A percentile compares a stretch with the other conserved stretches of the same genome.
phyloP scores from a whole-genome alignment of 2,329 filamentous ascomycete species.

The Aspergillus quadricinctus region DNA sequence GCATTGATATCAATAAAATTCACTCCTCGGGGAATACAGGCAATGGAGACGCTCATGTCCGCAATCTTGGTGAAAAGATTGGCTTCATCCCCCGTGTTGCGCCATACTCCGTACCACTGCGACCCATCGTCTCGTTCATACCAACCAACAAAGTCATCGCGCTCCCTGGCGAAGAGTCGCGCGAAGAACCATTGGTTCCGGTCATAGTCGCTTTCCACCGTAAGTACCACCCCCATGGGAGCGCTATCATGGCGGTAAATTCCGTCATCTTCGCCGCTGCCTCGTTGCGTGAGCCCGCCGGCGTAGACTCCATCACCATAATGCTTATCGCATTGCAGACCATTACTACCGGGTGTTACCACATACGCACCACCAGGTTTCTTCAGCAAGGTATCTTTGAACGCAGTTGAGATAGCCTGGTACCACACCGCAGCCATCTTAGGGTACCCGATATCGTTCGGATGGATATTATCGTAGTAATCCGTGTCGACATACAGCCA shows the following conservation, averaged over 20 bases:
- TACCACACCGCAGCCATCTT: constrained; percentile 12
- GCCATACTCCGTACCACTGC: too few relatives aligned
- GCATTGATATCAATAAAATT: constrained; percentile 25
- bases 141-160: neutral
- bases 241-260: constrained; percentile 23
- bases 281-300: constrained; percentile 23
- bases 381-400: neutral
- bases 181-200: neutral
- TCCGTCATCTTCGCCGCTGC: constrained; percentile 26
- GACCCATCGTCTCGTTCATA: neutral
- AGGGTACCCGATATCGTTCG: constrained; percentile 8
- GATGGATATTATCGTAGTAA: constrained; percentile 7
- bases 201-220: neutral
- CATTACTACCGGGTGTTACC: too few relatives aligned
- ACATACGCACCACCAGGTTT: neutral
- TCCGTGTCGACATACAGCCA: neutral
- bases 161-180: neutral
- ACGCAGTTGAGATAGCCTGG: constrained; percentile 3
- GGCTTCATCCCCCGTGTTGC: too few relatives aligned
- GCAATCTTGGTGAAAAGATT: too few relatives aligned
- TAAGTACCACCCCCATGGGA: neutral
- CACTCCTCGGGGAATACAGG: constrained; percentile 12
- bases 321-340: constrained; percentile 16
- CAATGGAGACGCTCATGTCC: constrained; percentile 2
- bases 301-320: constrained; percentile 16